A percentile compares a stretch with the other conserved stretches of the same genome.
Conservation (phyloP, 1,284 basidiomycete species). For the Lignosus rhinocerotis region DNA sequence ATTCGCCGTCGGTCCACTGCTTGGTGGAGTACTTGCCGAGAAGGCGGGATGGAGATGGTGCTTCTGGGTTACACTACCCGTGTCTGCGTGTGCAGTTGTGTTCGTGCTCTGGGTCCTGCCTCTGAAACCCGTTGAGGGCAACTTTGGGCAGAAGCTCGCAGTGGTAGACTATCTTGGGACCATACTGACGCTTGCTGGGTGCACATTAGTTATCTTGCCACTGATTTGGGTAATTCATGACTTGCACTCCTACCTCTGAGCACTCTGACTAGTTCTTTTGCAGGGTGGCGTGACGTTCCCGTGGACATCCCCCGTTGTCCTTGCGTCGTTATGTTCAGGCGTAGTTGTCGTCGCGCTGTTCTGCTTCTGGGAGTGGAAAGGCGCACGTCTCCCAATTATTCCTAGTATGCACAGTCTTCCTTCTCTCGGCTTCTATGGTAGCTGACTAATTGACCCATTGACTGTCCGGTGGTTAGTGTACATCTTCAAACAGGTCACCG, state of each 20-base stretch:
- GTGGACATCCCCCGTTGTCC: slow-evolving; percentile 64
- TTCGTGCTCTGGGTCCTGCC: slow-evolving; percentile 66
- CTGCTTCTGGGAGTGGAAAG: slow-evolving; percentile 73
- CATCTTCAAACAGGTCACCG: slow-evolving; percentile 73
- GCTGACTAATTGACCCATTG: neutral
- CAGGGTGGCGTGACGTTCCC: slow-evolving; percentile 71
- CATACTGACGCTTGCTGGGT: slow-evolving; percentile 58
- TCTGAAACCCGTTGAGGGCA: slow-evolving; percentile 62
- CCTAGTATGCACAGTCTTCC: slow-evolving; percentile 48
- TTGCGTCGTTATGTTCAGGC: slow-evolving; percentile 63
- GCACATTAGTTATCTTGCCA: slow-evolving; percentile 64
- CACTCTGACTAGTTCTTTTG: neutral
- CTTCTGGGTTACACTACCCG: slow-evolving; percentile 68
- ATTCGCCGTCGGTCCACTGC: slow-evolving; percentile 55
- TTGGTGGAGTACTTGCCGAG: slow-evolving; percentile 59
- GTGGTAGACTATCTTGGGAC: slow-evolving; percentile 69
- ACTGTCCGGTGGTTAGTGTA: slow-evolving; percentile 45
- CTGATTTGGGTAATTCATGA: slow-evolving; percentile 62
- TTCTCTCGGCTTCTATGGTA: too few relatives aligned
- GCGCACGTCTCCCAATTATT: slow-evolving; percentile 66
- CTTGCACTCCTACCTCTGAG: neutral
- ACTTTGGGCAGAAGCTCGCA: slow-evolving; percentile 64
- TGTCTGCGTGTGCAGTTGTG: slow-evolving; percentile 51
- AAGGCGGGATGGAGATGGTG: slow-evolving; percentile 67
- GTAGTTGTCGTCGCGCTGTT: slow-evolving; percentile 57